Percentiles rank a stretch among this genome's conserved stretches.
These are phyloP conservation scores for Cystobasidium slooffiae DNA, from an alignment of 1,284 basidiomycete species.

Conservation along the genomic window DNA sequence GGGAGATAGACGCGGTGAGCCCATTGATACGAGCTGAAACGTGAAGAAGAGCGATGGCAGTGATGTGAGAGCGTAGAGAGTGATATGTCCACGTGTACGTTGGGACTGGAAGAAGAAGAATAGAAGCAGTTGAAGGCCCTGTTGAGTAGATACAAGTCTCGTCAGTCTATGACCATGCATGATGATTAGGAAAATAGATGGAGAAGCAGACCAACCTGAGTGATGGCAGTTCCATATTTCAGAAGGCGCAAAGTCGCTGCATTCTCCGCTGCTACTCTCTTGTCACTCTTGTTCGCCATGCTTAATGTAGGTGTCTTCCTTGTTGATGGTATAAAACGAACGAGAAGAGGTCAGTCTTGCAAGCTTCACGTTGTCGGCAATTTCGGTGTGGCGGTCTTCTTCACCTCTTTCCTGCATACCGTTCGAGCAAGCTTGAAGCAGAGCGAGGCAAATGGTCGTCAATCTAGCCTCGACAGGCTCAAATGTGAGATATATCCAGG, in stretches of 20 bases:
- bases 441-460: slow-evolving; percentile 48
- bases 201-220: slow-evolving; percentile 20
- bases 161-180: not conserved
- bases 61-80: slow-evolving; percentile 41
- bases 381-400: not conserved
- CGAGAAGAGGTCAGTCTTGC: not conserved
- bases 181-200: not conserved
- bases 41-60: slow-evolving; percentile 22
- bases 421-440: not conserved
- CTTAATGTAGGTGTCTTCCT: not conserved
- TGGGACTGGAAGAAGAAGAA: slow-evolving; percentile 41
- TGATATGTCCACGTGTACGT: slow-evolving; percentile 25
- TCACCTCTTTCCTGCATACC: not conserved
- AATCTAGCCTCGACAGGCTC: slow-evolving; percentile 51
- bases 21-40: slow-evolving; percentile 42
- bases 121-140: slow-evolving; percentile 36
- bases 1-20: slow-evolving; percentile 5
- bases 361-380: not conserved
- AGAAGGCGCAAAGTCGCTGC: slow-evolving; percentile 36
- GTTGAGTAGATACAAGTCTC: not conserved
- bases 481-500: slow-evolving; percentile 2
- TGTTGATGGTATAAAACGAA: slow-evolving; percentile 5
- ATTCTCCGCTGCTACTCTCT: slow-evolving; percentile 42
- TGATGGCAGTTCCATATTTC: slow-evolving; percentile 26
- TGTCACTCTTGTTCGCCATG: slow-evolving; percentile 45